phyloP scores from a whole-genome alignment of 805 yeast genomes.

The Candida jianshihensis region DNA sequence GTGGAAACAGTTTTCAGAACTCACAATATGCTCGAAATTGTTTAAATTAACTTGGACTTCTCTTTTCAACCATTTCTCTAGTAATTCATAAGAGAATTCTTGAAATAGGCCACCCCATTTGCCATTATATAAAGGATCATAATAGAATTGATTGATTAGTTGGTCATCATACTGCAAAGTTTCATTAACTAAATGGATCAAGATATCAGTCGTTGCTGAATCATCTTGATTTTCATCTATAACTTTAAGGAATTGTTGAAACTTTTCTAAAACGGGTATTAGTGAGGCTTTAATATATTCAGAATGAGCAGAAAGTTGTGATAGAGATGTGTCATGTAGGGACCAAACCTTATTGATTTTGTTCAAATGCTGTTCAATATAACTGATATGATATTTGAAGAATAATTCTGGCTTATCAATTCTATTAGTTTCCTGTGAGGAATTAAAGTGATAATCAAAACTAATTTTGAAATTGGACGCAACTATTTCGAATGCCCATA shows the following conservation, averaged over 20 bases:
- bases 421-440: conserved; percentile 35
- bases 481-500: conserved; percentile 46
- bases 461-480: conserved; percentile 39
- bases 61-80: conserved; percentile 40
- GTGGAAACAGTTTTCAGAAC: conserved; percentile 33
- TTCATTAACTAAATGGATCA: conserved; percentile 31
- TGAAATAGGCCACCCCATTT: conserved; percentile 24
- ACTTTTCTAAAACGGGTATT: conserved; percentile 38
- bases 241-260: conserved; percentile 22
- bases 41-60: conserved; percentile 38
- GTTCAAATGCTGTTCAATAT: conserved; percentile 33
- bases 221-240: conserved; percentile 23
- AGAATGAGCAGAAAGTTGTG: conserved; percentile 29
- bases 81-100: conserved; percentile 18
- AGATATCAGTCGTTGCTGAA: conserved; percentile 8
- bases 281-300: conserved; percentile 29
- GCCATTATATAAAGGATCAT: conserved; percentile 28
- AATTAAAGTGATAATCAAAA: conserved; percentile 49
- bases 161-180: conserved; percentile 32
- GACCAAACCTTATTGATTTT: conserved; percentile 35
- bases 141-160: conserved; percentile 32
- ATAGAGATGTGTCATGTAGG: conserved; percentile 23
- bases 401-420: conserved; percentile 48
- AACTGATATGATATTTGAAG: conserved; percentile 40
- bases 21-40: conserved; percentile 38